Percentiles rank a stretch among this genome's conserved stretches.
phyloP scores from a whole-genome alignment of 352 stramenopile genomes.

The Thalassiosira exigua region DNA sequence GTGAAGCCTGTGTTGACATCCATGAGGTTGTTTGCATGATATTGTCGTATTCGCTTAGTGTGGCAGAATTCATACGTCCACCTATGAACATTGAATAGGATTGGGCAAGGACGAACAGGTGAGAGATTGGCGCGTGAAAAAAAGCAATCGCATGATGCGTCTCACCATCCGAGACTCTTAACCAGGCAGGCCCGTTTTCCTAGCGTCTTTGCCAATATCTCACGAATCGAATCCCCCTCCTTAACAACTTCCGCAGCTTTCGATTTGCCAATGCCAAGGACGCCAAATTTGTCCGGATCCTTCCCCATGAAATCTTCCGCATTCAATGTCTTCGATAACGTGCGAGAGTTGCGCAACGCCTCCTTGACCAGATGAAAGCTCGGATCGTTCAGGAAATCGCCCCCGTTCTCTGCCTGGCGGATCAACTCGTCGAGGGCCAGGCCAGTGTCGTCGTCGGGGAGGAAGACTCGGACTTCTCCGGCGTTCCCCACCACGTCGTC shows the following conservation, averaged over 20 bases:
- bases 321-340: constrained; percentile 15
- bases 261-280: not conserved
- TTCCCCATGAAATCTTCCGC: constrained; percentile 22
- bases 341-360: constrained; percentile 4
- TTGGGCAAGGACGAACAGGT: not conserved
- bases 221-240: constrained; percentile 63
- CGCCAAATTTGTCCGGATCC: constrained; percentile 1
- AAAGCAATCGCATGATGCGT: too few species aligned
- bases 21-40: constrained; percentile 70
- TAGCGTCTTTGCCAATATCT: constrained; percentile 64
- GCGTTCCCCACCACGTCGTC: constrained; percentile 19
- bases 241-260: constrained; percentile 6
- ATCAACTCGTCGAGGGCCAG: constrained; percentile 44
- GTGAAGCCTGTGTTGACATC: constrained; percentile 48
- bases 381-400: constrained; percentile 14
- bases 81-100: constrained; percentile 30
- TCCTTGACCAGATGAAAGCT: constrained; percentile 23
- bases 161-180: constrained; percentile 65
- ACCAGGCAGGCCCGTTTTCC: constrained; percentile 42
- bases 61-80: constrained; percentile 87
- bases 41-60: constrained; percentile 73
- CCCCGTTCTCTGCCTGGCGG: constrained; percentile 11
- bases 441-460: constrained; percentile 31
- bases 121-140: not conserved
- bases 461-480: constrained; percentile 28